Base-by-base conservation (phyloP, 2,329 filamentous ascomycete genomes). In the Stagonosporopsis tanaceti region DNA sequence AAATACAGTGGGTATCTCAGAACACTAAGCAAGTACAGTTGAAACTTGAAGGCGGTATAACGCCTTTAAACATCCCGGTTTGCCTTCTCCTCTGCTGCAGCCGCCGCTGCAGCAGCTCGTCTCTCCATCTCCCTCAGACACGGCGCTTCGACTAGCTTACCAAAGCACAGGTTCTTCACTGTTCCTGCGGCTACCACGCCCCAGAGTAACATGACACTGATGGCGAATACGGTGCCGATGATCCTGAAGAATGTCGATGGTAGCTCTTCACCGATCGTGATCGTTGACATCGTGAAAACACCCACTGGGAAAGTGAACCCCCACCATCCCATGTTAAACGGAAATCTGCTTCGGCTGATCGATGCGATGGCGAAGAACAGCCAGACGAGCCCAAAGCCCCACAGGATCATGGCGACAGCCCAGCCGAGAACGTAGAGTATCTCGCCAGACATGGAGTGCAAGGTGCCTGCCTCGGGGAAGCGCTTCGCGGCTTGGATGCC, bases 281-380 rank as follows among this genome's bases (percentile, higher is more conserved):
- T 76, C 0, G 81, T 83, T 15, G 72, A 77, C 68, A 70, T 66
- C 0, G 67, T 59, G 30, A 66, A 70, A 2, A 86, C 84, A 1
- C 85, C 85, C 14, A 85, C 64, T 0, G 84, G 85, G 63, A 87
- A 87, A 0, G 81, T 85, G 53, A 86, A 86, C 1, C 83, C 82
- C 84, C 84, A 87, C 84, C 84, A 85, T 6, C 85, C 85, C 72
- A 87, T 84, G 65, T 87, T 87, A 71, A 87, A 87, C 0, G 84
- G 82, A 61, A 86, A 84, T 41, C 67, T 71, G 42, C 67, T 73
- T 28, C 75, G 69, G 24, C 70, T 71, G 53, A 85, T 79, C 28
- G 78, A 79, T 2, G 80, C 78, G 0, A 84, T 59, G 0, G 83
- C 84, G 63, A 83, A 81, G 61, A 83, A 80, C 15, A 85, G 69